Base-by-base conservation (phyloP, 192 early-diverging fungal genomes). In the Coemansia javaensis region DNA sequence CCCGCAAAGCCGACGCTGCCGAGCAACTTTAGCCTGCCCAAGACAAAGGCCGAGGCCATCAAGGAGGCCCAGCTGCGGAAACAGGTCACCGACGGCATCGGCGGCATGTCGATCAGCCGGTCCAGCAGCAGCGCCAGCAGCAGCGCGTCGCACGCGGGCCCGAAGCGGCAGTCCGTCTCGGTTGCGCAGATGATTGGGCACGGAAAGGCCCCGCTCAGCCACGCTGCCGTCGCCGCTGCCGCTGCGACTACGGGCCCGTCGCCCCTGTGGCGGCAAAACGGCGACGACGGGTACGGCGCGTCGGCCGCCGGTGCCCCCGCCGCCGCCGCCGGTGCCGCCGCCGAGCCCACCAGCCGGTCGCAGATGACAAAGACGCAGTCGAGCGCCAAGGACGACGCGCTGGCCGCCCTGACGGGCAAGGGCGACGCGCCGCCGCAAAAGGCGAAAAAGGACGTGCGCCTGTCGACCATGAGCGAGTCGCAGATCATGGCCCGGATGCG, bases 401-500 rank as follows among this genome's bases (percentile, higher is more conserved):
- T 79, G 64, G 72, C 66, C 49, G 73, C 77, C 23, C 60, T 72
- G 34, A 53, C 58, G 47, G 74, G 73, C 57, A 77, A 79, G 48
- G 34, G 47, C 31, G 68, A 56, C 36, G 48, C 31, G 51, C 79
- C 53, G 56, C 66, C 44, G 55, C 37, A 21, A 17, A 87, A 60
- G 72, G 33, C 77, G 34, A 79, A 84, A 58, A 84, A 84, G 67
- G 81, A 84, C 27, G 86, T 90, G 50, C 87, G 93, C 39, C 79
- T 90, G 59, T 88, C 88, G 35, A 90, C 89, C 28, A 79, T 94
- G 85, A 81, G 89, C 12, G 93, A 99, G 57, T 75, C 86, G 20
- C 90, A 99, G 60, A 87, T 97, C 35, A 94, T 99, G 91, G 86
- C 93, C 40, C 89, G 82, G 68, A 67, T 99, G 59, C 78, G 90